phyloP scores from a whole-genome alignment of 768 basidiomycete species.

The Trametes sanguinea region DNA sequence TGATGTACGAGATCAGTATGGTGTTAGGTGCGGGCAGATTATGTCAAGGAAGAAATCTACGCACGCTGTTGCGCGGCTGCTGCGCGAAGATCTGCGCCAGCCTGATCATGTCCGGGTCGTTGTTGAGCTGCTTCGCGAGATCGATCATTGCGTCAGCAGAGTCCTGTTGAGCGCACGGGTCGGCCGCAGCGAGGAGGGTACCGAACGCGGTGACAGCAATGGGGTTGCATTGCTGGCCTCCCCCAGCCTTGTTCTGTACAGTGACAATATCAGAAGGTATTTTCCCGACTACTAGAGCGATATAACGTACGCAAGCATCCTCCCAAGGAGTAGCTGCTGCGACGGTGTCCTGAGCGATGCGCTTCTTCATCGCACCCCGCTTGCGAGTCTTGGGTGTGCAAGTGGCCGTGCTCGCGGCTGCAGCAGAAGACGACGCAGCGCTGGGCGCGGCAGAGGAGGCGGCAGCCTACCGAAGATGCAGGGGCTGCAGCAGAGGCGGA shows the following conservation, averaged over 20 bases:
- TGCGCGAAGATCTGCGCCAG: constrained; percentile 56
- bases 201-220: constrained; percentile 54
- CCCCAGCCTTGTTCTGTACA: constrained; percentile 39
- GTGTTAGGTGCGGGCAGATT: neutral
- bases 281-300: too few relatives aligned
- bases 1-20: neutral
- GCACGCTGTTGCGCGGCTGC: constrained; percentile 57
- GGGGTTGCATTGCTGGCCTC: constrained; percentile 55
- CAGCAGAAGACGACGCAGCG: neutral
- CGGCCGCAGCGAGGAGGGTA: constrained; percentile 55
- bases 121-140: constrained; percentile 49
- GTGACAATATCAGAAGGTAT: neutral
- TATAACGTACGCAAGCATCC: constrained; percentile 4
- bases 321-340: constrained; percentile 8
- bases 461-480: neutral
- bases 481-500: neutral
- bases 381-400: neutral
- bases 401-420: neutral
- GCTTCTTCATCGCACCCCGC: constrained; percentile 12
- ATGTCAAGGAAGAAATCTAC: constrained; percentile 10
- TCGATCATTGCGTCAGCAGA: constrained; percentile 51
- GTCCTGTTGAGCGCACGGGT: constrained; percentile 46
- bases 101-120: constrained; percentile 48
- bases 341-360: constrained; percentile 10
- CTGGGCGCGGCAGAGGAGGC: neutral